Conservation (phyloP, 352 stramenopile genomes). For the Globisporangium polare region DNA sequence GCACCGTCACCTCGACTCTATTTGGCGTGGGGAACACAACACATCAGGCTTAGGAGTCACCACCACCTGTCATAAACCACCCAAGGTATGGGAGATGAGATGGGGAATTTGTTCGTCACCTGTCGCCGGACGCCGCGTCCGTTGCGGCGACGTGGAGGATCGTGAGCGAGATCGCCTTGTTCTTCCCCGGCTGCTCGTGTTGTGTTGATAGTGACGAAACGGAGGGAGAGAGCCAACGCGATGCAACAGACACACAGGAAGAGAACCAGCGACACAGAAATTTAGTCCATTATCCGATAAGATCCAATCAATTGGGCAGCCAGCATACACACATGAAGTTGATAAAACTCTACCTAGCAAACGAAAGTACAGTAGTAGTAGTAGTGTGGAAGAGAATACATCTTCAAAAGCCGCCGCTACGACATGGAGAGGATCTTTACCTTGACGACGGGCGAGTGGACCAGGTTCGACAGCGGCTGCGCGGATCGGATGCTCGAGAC, state of each 20-base stretch:
- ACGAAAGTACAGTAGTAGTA: not conserved
- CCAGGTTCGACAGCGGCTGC: slow-evolving; percentile 21
- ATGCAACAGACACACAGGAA: not conserved
- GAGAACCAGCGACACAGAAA: not conserved
- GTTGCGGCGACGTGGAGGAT: slow-evolving; percentile 33
- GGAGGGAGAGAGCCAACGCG: not conserved
- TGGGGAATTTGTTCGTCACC: slow-evolving; percentile 15
- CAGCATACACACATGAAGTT: not conserved
- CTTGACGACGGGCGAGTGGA: slow-evolving; percentile 20
- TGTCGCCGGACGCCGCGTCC: slow-evolving; percentile 21
- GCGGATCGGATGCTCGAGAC: slow-evolving; percentile 22
- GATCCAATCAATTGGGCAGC: not conserved
- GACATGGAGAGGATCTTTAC: slow-evolving; percentile 27
- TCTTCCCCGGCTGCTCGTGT: slow-evolving; percentile 6
- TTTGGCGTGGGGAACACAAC: too few species aligned
- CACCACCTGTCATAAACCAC: not conserved
- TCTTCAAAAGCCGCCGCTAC: not conserved
- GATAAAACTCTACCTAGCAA: slow-evolving; percentile 5
- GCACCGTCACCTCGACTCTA: slow-evolving; percentile 34
- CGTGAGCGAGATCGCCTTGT: slow-evolving; percentile 21
- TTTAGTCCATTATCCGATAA: slow-evolving; percentile 9
- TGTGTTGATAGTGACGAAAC: not conserved
- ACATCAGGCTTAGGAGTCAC: not conserved
- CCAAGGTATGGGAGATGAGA: not conserved
- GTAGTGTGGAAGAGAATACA: not conserved